Conservation (phyloP, 2,329 filamentous ascomycete species). For the Aspergillus sp. region DNA sequence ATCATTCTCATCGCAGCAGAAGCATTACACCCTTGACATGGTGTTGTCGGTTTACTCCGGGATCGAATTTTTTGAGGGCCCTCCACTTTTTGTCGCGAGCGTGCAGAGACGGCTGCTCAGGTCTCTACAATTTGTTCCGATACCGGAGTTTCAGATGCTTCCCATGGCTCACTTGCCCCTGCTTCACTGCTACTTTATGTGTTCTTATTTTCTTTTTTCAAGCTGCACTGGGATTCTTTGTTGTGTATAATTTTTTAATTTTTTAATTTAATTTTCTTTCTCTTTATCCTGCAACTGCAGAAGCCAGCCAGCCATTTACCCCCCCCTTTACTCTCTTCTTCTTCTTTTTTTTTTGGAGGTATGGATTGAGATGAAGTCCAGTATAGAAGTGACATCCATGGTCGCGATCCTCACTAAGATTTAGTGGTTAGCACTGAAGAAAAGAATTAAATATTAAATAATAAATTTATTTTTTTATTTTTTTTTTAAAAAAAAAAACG, state of each 20-base stretch:
- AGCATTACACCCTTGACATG: background rate
- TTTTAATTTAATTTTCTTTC: background rate
- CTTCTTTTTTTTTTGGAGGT: background rate
- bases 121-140: conserved; percentile 14
- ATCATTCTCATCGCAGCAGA: background rate
- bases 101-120: background rate
- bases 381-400: background rate
- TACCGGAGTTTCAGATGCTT: conserved; percentile 21
- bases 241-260: background rate
- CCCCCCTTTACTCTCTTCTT: background rate
- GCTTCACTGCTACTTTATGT: background rate
- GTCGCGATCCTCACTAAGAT: conserved; percentile 3
- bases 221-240: background rate
- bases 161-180: conserved; percentile 14
- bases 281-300: background rate
- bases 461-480: background rate
- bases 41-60: background rate
- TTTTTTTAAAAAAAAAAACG: background rate
- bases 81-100: background rate
- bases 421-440: background rate
- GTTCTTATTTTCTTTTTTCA: conserved; percentile 3
- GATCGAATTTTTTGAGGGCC: background rate
- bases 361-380: background rate
- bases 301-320: background rate
- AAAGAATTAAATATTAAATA: conserved; percentile 2